Evolutionary conservation across 495 filamentous ascomycete species (phyloP), one percentile per base, ranked within the genome.

Genomic region (Hyaloscypha hepaticicola): DNA sequence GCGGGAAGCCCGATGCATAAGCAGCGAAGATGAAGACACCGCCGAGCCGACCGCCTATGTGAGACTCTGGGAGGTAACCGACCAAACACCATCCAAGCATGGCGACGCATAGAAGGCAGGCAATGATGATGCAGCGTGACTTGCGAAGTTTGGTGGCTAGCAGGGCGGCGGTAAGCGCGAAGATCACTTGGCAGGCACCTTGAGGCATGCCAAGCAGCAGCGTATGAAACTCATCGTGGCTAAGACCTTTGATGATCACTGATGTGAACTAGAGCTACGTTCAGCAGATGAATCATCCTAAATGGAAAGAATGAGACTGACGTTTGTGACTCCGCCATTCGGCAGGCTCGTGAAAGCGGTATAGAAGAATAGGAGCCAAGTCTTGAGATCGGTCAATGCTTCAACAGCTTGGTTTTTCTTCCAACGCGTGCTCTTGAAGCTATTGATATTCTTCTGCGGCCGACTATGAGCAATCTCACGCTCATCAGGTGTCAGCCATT

Each of bases 41-140:
- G 11, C 41, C 26, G 0, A 66, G 31, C 3, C 63, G 25, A 14
- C 56, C 63, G 9, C 14, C 27, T 9, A 2, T 53, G n/a, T 86
- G 87, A 14, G 74, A 70, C 2, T 84, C 60, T 0, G 88, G 87
- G 0, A 90, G 75, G 1, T 82, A 85, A 1, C 88, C 82, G 24
- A 90, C 87, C 8, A 91, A 80, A 12, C 85, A 71, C 76, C 89
- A 82, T 21, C 86, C 88, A 4, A 83, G 58, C n/a, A 86, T 78
- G 3, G 60, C 53, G 55, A 67, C 63, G 21, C 48, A 38, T 22
- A 58, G 51, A 3, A 67, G 34, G 16, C 26, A 38, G n/a, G 49
- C 50, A 21, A 66, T 66, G 51, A 61, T 57, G n/a, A 66, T 61
- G 50, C 64, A 66, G 7, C 65, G 31, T 7, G 65, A 58, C 19